Evolutionary conservation across 2,329 filamentous ascomycete genomes (phyloP), one percentile per base, ranked within the genome.

Genomic region (Pestalotiopsis sp.): DNA sequence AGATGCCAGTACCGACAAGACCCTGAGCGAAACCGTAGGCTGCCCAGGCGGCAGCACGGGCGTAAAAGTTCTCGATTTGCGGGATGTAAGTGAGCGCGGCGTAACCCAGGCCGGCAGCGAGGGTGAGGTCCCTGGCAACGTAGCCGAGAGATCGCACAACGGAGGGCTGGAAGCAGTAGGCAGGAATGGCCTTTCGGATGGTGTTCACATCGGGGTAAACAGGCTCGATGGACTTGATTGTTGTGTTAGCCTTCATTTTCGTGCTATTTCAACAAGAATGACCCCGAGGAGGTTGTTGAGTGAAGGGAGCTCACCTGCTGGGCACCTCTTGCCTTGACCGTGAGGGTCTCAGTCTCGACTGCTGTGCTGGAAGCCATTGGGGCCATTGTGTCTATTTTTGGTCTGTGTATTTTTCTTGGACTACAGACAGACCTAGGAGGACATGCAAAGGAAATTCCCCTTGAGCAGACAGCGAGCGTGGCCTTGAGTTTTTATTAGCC

Each of bases 1-100:
- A 93, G 73, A 93, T 80, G 3, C 91, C 91, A 3, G 89, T 92
- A 77, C 89, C 88, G 72, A 91, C 81, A 36, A 91, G 85, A 64
- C 91, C 90, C 79, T 92, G 89, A 60, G 87, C 74, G 77, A 89
- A 91, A 71, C 88, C 86, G 77, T 93, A 92, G 58, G 80, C 76
- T 38, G 81, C 79, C 88, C 88, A 92, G 68, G 85, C 83, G 12
- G 80, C 73, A 67, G 79, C 74, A 69, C 86, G 86, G 61, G 84
- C 75, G 69, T 75, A 74, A 41, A 79, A 74, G 70, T 83, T 81
- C 68, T 82, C 78, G 67, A 90, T 80, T 64, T 78, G 75, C 64
- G 86, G 84, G 75, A 90, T 89, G 77, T 84, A 87, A 69, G 82
- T 85, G 64, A 88, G 78, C 31, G 85, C 86, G 25, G 81, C 81